A percentile compares a stretch with the other conserved stretches of the same genome.
Evolutionary conservation across 2,329 filamentous ascomycete genomes (phyloP).

Genomic region (Trichoderma arundinaceum): DNA sequence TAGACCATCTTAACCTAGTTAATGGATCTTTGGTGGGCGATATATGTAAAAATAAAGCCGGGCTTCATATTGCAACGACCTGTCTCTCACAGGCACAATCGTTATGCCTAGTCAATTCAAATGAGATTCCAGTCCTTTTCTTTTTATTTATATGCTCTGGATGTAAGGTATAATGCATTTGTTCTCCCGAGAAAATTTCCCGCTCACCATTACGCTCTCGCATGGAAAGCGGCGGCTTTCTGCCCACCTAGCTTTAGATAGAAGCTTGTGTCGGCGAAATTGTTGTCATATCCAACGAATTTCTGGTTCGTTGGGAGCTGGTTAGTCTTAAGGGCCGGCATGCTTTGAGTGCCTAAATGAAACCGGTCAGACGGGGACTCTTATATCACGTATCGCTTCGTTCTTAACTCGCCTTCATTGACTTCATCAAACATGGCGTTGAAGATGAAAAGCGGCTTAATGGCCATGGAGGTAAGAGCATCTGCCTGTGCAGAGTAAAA

Average conservation of each 20-base stretch:
- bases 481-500: conserved; percentile 22
- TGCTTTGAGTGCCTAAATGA: conserved; percentile 17
- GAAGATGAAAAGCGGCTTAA: conserved; percentile 28
- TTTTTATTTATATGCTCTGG: background rate
- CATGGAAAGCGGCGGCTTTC: conserved; percentile 27
- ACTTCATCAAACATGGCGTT: conserved; percentile 30
- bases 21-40: too few species aligned
- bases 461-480: conserved; percentile 23
- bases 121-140: background rate
- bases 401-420: conserved; percentile 13
- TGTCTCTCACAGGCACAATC: too few species aligned
- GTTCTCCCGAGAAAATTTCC: background rate
- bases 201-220: background rate
- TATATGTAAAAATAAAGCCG: too few species aligned
- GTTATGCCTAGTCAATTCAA: too few species aligned
- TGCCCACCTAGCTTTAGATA: conserved; percentile 17
- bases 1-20: too few species aligned
- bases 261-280: conserved; percentile 24
- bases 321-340: conserved; percentile 23
- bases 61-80: too few species aligned
- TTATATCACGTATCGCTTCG: too few species aligned
- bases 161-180: background rate
- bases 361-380: background rate
- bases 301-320: conserved; percentile 27
- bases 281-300: conserved; percentile 26